phyloP scores from a whole-genome alignment of 345 rosid species.

The Murraya koenigii region DNA sequence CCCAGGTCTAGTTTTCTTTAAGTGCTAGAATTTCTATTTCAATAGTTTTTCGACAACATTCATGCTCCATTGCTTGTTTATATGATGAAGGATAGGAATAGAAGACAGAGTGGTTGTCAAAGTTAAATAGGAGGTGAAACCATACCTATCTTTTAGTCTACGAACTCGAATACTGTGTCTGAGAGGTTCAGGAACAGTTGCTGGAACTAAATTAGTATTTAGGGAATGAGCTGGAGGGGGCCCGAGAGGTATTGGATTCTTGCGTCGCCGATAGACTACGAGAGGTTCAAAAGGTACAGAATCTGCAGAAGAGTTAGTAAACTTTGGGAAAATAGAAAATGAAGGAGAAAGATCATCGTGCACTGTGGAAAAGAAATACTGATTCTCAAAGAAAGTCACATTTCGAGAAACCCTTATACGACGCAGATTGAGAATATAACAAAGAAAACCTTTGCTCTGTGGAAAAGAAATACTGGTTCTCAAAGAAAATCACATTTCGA shows the following conservation, averaged over 20 bases:
- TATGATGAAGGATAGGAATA: slow-evolving; percentile 2
- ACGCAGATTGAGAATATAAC: background rate
- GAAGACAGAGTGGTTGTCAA: background rate
- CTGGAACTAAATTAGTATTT: background rate
- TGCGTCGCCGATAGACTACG: background rate
- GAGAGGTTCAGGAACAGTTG: background rate
- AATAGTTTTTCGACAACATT: background rate
- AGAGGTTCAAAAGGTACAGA: background rate
- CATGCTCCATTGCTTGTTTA: background rate
- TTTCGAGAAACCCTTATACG: background rate
- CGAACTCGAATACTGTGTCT: background rate
- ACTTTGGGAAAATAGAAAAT: background rate
- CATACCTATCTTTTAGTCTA: background rate
- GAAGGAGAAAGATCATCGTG: background rate
- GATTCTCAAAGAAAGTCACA: background rate
- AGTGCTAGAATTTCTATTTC: background rate
- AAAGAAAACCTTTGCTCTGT: background rate
- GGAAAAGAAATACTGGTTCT: background rate
- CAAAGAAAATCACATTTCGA: background rate
- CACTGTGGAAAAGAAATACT: background rate
- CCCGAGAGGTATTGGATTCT: background rate
- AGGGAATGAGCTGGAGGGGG: background rate
- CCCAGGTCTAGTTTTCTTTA: background rate
- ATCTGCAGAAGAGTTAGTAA: background rate
- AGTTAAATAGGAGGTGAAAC: background rate